These are phyloP conservation scores for Myxozyma udenii DNA, from an alignment of 805 yeast species.

Conservation along the genomic window DNA sequence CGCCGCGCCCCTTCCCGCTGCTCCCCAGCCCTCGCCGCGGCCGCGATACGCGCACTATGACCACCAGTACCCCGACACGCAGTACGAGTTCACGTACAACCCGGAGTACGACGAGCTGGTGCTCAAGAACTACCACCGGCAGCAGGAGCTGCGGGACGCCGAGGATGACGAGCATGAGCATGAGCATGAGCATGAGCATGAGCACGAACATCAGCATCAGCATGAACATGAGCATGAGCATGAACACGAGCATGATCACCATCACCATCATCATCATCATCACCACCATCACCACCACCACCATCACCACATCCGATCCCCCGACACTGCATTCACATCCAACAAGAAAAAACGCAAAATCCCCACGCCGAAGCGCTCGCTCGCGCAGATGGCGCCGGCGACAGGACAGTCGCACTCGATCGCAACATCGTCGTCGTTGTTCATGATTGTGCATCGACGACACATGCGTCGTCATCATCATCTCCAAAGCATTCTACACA, in stretches of 20 bases:
- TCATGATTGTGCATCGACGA: not conserved
- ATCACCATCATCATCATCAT: constrained; percentile 5
- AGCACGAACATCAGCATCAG: too few species aligned
- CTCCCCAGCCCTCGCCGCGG: too few species aligned
- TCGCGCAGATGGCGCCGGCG: constrained; percentile 1
- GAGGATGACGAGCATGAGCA: too few species aligned
- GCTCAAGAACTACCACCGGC: too few species aligned
- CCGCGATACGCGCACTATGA: too few species aligned
- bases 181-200: not conserved
- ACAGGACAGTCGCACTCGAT: not conserved
- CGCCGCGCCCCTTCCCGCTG: too few species aligned
- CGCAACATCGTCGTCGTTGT: not conserved
- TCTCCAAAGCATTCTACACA: not conserved
- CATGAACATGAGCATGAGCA: constrained; percentile 1
- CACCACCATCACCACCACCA: constrained; percentile 12
- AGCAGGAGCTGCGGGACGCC: too few species aligned
- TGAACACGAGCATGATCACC: not conserved
- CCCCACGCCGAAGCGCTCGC: constrained; percentile 12
- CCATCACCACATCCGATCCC: constrained; percentile 1
- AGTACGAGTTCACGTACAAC: too few species aligned
- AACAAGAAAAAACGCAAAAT: constrained; percentile 26
- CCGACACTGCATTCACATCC: constrained; percentile 7
- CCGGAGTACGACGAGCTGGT: too few species aligned
- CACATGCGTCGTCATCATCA: not conserved
- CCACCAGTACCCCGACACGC: not conserved